Evolutionary conservation across 1,139 yeast genomes (phyloP).

Genomic region (Diutina neorugosa): DNA sequence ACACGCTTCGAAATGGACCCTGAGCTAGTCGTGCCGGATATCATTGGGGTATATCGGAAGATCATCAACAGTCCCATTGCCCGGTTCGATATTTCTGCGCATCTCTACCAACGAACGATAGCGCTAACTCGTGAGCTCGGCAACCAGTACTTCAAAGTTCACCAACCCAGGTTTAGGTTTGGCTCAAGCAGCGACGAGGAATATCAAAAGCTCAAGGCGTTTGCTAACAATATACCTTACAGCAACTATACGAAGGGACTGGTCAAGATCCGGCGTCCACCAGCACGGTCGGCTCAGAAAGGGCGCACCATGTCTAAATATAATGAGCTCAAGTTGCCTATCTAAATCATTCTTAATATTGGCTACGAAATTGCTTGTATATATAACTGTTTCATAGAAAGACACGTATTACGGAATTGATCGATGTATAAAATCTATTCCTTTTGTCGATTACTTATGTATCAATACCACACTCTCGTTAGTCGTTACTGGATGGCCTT

Average conservation of each 20-base stretch:
- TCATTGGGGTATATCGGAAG: constrained; percentile 8
- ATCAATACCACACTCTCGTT: not conserved
- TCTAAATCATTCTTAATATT: too few species aligned
- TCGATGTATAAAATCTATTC: too few species aligned
- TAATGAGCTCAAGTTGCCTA: too few species aligned
- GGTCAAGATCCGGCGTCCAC: not conserved
- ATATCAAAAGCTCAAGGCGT: not conserved
- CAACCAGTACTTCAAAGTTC: not conserved
- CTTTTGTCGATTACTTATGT: not conserved
- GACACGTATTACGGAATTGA: not conserved
- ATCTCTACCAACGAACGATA: not conserved
- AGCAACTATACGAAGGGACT: not conserved
- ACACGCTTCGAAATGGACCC: constrained; percentile 4
- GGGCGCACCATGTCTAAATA: too few species aligned
- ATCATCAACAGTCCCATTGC: constrained; percentile 4
- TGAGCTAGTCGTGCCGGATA: constrained; percentile 6
- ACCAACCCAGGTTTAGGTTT: not conserved
- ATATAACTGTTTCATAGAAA: not conserved
- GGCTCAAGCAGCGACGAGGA: not conserved
- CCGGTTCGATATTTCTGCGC: not conserved
- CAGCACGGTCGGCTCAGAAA: not conserved
- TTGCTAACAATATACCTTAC: not conserved
- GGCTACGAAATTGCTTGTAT: not conserved
- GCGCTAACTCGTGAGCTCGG: not conserved
- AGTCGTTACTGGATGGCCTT: constrained; percentile 38